Percentiles rank a stretch among this genome's conserved stretches.
Evolutionary conservation across 164 flowering plant species (phyloP).

Genomic region (Dillenia suffruticosa): DNA sequence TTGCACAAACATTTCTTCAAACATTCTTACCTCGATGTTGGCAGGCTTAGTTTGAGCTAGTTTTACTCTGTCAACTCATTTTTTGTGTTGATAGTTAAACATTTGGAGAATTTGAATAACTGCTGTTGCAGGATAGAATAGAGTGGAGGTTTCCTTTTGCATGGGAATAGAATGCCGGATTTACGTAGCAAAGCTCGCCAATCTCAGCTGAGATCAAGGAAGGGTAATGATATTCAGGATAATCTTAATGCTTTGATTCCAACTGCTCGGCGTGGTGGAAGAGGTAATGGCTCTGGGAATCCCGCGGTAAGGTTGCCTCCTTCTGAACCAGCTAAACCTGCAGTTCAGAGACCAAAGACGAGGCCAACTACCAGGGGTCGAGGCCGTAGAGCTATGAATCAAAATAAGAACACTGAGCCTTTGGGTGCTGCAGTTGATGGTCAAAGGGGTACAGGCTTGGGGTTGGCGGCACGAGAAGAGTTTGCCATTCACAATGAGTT

Average conservation of each 20-base stretch:
- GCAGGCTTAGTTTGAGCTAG: too few relatives aligned
- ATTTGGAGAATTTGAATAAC: too few relatives aligned
- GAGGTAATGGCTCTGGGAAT: conserved; percentile 20
- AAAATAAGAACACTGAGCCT: conserved; percentile 23
- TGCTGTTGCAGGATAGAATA: conserved; percentile 5
- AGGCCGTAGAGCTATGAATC: conserved; percentile 23
- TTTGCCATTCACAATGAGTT: conserved; percentile 23
- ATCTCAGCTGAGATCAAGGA: conserved; percentile 24
- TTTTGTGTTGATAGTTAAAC: too few relatives aligned
- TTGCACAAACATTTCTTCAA: too few relatives aligned
- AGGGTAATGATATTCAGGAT: conserved; percentile 23
- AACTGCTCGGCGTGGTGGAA: conserved; percentile 25
- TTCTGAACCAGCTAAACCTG: conserved; percentile 11
- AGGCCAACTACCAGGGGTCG: conserved; percentile 27
- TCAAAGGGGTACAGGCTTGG: conserved; percentile 9
- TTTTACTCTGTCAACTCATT: too few relatives aligned
- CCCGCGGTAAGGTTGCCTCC: conserved; percentile 9
- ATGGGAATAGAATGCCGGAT: conserved; percentile 41
- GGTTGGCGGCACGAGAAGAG: conserved; percentile 16
- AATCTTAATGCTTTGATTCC: conserved; percentile 19
- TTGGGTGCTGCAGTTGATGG: conserved; percentile 20
- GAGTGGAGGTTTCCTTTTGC: conserved; percentile 11
- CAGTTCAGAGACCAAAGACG: conserved; percentile 14
- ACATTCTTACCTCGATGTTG: too few relatives aligned
- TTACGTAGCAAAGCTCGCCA: conserved; percentile 37